Percentiles rank a stretch among this genome's conserved stretches.
Evolutionary conservation across 2,329 filamentous ascomycete species (phyloP).

Genomic region (Penicillium sp.): DNA sequence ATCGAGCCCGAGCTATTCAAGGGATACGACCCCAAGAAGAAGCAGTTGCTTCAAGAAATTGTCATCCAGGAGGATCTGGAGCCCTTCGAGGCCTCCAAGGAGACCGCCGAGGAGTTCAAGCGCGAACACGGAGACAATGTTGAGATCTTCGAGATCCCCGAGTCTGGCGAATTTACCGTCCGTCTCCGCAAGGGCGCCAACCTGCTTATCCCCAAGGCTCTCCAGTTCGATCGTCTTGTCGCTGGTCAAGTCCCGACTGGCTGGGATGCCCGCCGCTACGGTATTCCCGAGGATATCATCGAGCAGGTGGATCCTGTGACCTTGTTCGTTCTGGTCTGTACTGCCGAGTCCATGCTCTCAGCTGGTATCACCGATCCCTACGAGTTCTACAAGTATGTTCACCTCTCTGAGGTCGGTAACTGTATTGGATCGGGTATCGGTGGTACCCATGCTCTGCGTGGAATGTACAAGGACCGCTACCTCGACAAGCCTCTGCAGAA

Average conservation of each 20-base stretch:
- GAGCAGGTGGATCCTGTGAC: constrained; percentile 96
- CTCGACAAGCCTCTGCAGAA: constrained; percentile 97
- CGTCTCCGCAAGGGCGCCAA: constrained; percentile 94
- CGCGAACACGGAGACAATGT: constrained; percentile 96
- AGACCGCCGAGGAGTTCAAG: constrained; percentile 96
- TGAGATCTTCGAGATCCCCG: constrained; percentile 91
- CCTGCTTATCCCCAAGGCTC: constrained; percentile 92
- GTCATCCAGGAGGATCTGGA: constrained; percentile 97
- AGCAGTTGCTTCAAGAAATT: constrained; percentile 96
- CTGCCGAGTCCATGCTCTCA: constrained; percentile 84
- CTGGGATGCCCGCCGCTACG: constrained; percentile 95
- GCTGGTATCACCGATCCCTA: constrained; percentile 98
- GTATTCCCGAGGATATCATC: constrained; percentile 96
- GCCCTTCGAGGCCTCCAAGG: constrained; percentile 94
- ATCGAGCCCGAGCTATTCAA: constrained; percentile 97
- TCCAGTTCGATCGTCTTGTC: constrained; percentile 94
- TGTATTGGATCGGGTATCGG: constrained; percentile 98
- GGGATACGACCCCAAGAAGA: constrained; percentile 97
- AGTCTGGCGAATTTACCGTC: constrained; percentile 91
- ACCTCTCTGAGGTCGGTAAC: constrained; percentile 96
- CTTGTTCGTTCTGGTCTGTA: constrained; percentile 90
- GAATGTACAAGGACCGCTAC: constrained; percentile 98
- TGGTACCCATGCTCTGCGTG: constrained; percentile 84
- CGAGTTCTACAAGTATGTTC: constrained; percentile 99
- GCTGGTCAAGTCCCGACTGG: constrained; percentile 95